Evolutionary conservation across 345 rosid genomes (phyloP).

Genomic region (Tarenaya hassleriana): DNA sequence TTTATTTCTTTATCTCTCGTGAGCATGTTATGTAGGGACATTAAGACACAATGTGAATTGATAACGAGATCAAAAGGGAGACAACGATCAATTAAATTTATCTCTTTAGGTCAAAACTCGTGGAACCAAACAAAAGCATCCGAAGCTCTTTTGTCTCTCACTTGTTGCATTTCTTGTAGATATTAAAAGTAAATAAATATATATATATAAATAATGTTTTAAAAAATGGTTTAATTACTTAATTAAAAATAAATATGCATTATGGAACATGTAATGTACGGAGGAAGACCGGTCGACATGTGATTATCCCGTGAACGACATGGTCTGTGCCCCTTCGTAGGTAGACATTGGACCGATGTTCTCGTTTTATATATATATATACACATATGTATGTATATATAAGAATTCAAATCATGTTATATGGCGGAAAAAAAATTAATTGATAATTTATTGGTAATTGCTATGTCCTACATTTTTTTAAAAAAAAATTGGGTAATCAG

Average conservation of each 20-base stretch:
- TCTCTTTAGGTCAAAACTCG: slow-evolving; percentile 22
- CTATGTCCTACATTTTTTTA: no score
- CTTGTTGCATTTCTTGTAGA: slow-evolving; percentile 16
- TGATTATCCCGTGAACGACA: slow-evolving; percentile 29
- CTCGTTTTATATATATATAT: no score
- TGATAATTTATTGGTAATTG: no score
- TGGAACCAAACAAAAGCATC: slow-evolving; percentile 21
- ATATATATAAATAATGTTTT: background rate
- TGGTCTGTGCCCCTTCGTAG: slow-evolving; percentile 26
- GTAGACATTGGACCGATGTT: slow-evolving; percentile 20
- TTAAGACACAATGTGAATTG: background rate
- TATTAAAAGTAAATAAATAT: background rate
- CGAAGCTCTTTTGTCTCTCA: slow-evolving; percentile 20
- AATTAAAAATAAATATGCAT: slow-evolving; percentile 1
- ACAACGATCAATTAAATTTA: slow-evolving; percentile 15
- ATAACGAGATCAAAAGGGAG: slow-evolving; percentile 17
- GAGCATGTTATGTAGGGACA: slow-evolving; percentile 28
- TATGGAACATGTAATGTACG: slow-evolving; percentile 27
- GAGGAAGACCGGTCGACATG: slow-evolving; percentile 30
- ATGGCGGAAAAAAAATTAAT: no score
- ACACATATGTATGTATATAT: no score
- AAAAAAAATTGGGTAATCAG: no score
- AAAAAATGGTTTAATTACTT: background rate
- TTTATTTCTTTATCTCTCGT: background rate
- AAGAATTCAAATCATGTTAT: no score